phyloP scores from a whole-genome alignment of 73 alveolate species.

The Halteria grandinella region DNA sequence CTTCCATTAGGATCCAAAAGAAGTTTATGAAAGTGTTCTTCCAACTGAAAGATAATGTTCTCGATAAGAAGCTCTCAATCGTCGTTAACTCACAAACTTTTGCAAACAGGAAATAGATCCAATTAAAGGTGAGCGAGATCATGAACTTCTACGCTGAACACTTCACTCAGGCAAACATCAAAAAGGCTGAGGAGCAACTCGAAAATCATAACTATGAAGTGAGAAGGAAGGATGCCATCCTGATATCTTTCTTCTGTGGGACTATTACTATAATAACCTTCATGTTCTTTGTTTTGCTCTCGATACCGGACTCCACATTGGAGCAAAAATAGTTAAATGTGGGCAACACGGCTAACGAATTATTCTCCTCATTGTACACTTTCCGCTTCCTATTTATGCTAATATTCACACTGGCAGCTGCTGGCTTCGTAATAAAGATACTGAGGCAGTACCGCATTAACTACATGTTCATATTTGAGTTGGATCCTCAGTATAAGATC shows the following conservation, averaged over 20 bases:
- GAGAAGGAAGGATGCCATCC: conserved; percentile 39
- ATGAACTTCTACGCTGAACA: not conserved
- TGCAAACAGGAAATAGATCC: not conserved
- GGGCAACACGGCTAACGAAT: not conserved
- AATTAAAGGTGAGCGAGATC: not conserved
- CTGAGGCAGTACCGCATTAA: conserved; percentile 34
- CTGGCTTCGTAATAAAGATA: conserved; percentile 35
- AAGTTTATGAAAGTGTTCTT: conserved; percentile 32
- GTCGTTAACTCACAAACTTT: too few species aligned
- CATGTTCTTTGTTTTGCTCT: not conserved
- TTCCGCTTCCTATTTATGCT: conserved; percentile 34
- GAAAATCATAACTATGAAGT: conserved; percentile 18
- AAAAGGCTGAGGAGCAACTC: conserved; percentile 9
- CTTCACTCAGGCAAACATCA: conserved; percentile 4
- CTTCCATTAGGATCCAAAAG: not conserved
- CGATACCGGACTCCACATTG: conserved; percentile 6
- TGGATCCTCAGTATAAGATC: conserved; percentile 26
- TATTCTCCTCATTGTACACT: conserved; percentile 15
- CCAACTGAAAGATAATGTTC: conserved; percentile 6
- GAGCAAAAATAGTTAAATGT: conserved; percentile 1
- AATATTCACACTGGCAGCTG: not conserved
- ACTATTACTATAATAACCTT: conserved; percentile 5
- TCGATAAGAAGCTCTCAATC: too few species aligned
- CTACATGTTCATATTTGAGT: conserved; percentile 43
- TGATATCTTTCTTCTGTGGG: conserved; percentile 43